Evolutionary conservation across 164 flowering plant genomes (phyloP).

Genomic region (Akebia trifoliata): DNA sequence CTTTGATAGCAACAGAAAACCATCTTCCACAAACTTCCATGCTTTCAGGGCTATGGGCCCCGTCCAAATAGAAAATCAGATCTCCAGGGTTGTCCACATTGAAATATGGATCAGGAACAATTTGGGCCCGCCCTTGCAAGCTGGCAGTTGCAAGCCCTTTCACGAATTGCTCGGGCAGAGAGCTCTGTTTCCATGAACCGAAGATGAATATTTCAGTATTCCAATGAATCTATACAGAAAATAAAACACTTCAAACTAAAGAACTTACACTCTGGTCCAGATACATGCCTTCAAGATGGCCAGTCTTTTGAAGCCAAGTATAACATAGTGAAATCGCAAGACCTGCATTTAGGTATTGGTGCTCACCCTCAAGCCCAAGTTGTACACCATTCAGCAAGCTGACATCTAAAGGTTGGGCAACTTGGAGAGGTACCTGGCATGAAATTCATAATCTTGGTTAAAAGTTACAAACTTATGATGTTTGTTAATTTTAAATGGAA

Average conservation of each 20-base stretch:
- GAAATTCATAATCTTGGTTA: conserved; percentile 1
- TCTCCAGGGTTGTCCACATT: conserved; percentile 42
- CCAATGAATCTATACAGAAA: background rate
- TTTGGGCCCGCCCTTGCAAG: conserved; percentile 91
- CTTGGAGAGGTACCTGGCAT: conserved; percentile 68
- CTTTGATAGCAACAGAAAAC: conserved; percentile 65
- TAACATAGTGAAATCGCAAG: conserved; percentile 76
- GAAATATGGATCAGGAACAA: conserved; percentile 49
- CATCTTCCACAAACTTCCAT: conserved; percentile 90
- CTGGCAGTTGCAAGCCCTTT: conserved; percentile 69
- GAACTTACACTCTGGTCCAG: conserved; percentile 56
- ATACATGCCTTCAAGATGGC: conserved; percentile 45
- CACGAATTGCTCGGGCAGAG: conserved; percentile 73
- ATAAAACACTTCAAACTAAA: background rate
- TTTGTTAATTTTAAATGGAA: background rate
- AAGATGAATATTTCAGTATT: conserved; percentile 8
- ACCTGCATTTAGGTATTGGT: conserved; percentile 83
- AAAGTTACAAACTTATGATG: background rate
- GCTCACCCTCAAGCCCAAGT: conserved; percentile 92
- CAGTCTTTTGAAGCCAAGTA: conserved; percentile 76
- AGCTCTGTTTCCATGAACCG: conserved; percentile 35
- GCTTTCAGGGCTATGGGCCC: conserved; percentile 99
- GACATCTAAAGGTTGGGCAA: conserved; percentile 61
- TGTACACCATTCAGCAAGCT: conserved; percentile 56
- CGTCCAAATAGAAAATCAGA: conserved; percentile 85